A percentile compares a stretch with the other conserved stretches of the same genome.
These are phyloP conservation scores for Pichia cabralensis DNA, from an alignment of 805 yeast species.

Conservation along the genomic window DNA sequence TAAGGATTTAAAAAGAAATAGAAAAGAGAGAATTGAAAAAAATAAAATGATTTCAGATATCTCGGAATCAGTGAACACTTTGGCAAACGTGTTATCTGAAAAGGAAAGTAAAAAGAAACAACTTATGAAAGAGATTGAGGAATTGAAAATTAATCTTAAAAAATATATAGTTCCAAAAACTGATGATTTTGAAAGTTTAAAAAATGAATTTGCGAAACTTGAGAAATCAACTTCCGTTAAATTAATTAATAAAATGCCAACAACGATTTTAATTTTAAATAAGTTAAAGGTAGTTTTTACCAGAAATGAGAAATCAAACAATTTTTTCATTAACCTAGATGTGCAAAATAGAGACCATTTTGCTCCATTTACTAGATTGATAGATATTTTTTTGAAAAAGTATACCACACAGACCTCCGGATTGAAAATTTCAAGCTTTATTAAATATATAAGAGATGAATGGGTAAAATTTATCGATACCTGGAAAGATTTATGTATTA, in stretches of 20 bases:
- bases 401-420: background rate
- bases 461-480: constrained; percentile 5
- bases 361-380: constrained; percentile 5
- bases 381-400: background rate
- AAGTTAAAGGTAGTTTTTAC: background rate
- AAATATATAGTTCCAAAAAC: constrained; percentile 12
- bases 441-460: constrained; percentile 1
- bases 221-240: constrained; percentile 9
- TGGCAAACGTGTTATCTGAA: background rate
- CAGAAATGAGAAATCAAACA: no score
- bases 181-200: constrained; percentile 9
- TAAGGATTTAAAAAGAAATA: background rate
- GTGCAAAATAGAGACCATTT: background rate
- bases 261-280: background rate
- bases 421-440: background rate
- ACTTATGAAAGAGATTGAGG: constrained; percentile 5
- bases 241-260: constrained; percentile 6
- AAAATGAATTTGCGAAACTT: constrained; percentile 7
- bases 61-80: background rate
- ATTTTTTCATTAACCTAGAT: no score
- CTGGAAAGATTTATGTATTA: constrained; percentile 8
- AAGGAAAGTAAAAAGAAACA: constrained; percentile 1
- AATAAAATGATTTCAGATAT: constrained; percentile 2
- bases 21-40: background rate
- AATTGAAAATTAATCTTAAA: constrained; percentile 1